Conservation (phyloP, 805 yeast genomes). For the Isabelozyma heimii region DNA sequence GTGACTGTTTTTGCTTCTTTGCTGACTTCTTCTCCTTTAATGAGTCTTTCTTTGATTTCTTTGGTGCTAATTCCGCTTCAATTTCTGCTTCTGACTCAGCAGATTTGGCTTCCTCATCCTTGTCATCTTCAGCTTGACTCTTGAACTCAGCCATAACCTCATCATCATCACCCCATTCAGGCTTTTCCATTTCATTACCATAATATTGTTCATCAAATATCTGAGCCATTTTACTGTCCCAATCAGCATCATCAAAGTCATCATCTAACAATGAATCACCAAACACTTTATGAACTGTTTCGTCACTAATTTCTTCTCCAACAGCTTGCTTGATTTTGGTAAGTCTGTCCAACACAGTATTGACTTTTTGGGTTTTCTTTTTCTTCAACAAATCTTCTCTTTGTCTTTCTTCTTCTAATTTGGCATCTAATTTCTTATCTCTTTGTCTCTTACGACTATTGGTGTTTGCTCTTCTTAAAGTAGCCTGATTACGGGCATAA, state of each 20-base stretch:
- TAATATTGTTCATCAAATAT: conserved; percentile 85
- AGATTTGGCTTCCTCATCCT: conserved; percentile 16
- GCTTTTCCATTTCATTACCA: conserved; percentile 42
- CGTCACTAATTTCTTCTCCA: conserved; percentile 62
- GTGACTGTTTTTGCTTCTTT: conserved; percentile 59
- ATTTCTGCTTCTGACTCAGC: conserved; percentile 7
- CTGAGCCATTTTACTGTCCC: conserved; percentile 85
- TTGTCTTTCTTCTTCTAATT: conserved; percentile 48
- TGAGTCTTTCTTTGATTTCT: conserved; percentile 53
- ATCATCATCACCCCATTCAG: conserved; percentile 37
- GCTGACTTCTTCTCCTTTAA: conserved; percentile 53
- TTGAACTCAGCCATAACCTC: conserved; percentile 21
- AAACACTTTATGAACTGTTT: conserved; percentile 58
- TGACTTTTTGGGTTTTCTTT: conserved; percentile 73
- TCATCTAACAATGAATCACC: conserved; percentile 77
- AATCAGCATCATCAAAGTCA: conserved; percentile 85
- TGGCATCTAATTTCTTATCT: conserved; percentile 60
- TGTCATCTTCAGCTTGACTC: conserved; percentile 20
- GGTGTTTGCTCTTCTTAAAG: conserved; percentile 77
- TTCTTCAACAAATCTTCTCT: conserved; percentile 62
- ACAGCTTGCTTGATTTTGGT: conserved; percentile 63
- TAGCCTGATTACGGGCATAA: conserved; percentile 92
- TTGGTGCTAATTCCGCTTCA: conserved; percentile 11
- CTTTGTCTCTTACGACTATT: conserved; percentile 79
- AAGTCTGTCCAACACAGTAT: conserved; percentile 71